These are phyloP conservation scores for Russula sp. DNA, from an alignment of 768 basidiomycete genomes.

Conservation along the genomic window DNA sequence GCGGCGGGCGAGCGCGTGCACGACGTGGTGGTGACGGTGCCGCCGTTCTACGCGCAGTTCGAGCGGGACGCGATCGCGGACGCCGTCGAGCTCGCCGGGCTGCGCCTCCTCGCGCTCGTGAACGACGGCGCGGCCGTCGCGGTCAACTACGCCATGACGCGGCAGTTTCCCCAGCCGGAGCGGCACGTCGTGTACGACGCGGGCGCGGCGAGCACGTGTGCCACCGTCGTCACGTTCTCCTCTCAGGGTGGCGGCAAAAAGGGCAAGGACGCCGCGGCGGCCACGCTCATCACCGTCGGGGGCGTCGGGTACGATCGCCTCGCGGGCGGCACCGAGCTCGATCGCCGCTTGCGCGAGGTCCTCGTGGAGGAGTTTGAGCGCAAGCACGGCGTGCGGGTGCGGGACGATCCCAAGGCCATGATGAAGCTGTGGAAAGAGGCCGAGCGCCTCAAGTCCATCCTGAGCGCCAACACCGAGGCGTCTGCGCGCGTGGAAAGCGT, in stretches of 20 bases:
- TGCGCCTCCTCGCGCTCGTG: constrained; percentile 76
- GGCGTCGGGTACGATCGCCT: constrained; percentile 77
- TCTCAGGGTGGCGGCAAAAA: constrained; percentile 32
- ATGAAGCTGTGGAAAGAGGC: constrained; percentile 95
- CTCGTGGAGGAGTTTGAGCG: constrained; percentile 69
- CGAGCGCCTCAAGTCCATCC: constrained; percentile 78
- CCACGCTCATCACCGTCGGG: constrained; percentile 70
- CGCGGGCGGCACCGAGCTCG: constrained; percentile 78
- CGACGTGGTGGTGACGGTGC: constrained; percentile 87
- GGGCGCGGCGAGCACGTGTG: constrained; percentile 76
- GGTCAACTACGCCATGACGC: constrained; percentile 96
- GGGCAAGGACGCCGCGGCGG: constrained; percentile 33
- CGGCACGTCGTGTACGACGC: constrained; percentile 93
- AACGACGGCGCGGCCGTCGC: constrained; percentile 95
- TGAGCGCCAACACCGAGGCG: constrained; percentile 89
- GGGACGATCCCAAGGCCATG: constrained; percentile 75
- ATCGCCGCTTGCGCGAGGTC: constrained; percentile 75
- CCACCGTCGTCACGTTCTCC: constrained; percentile 69
- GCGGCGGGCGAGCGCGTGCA: constrained; percentile 68
- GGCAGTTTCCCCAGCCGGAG: constrained; percentile 72
- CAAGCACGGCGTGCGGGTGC: constrained; percentile 63
- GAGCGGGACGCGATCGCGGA: constrained; percentile 90
- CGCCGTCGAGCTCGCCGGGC: constrained; percentile 86
- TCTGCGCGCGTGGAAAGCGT: constrained; percentile 78
- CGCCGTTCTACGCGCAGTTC: constrained; percentile 82